Base-by-base conservation (phyloP, 2,329 filamentous ascomycete species). In the Aspergillus uvarum region DNA sequence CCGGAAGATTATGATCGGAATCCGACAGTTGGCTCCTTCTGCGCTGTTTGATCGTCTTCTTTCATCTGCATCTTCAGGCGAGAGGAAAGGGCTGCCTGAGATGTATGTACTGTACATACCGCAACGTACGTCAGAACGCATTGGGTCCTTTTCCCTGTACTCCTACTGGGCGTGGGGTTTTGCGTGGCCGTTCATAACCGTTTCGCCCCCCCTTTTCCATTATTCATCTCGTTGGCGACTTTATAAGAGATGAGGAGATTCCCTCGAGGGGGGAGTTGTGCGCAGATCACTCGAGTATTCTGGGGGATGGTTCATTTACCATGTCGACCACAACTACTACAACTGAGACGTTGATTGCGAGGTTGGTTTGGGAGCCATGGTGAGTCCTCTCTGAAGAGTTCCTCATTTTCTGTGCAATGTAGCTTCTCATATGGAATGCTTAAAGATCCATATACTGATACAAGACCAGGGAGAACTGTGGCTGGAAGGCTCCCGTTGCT, bases 321-420 rank as follows among this genome's bases (percentile, higher is more conserved):
- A 68, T 69, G 66, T 56, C 67, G 50, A 57, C 54, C 54, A 52
- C 26, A 29, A 29, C 14, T 35, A 35, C 59, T 49, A 63, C 59
- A 22, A 58, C 67, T 11, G 65, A 65, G 51, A 61, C 63, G 44
- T 64, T 71, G 38, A 56, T 74, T 54, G 69, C 70, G 32, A 66
- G 71, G 53, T 61, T 74, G 24, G 63, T 67, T 42, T 74, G 72
- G 71, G 72, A 74, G 62, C 68, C 70, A 31, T 70, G 66, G 72
- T 74, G 26, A 65, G 72, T 72, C 24, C 26, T 22, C 35, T 56
- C 14, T n/a, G 12, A 10, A 7, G 26, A 10, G 26, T 29, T 29
- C 7, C 2, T 7, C 16, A 7, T 8, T 29, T 10, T 16, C 32
- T 35, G 11, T 35, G 11, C 11, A 35, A 35, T 12, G 12, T 35